Conservation (phyloP, 129 eudicot species). For the Flaveria linearis region DNA sequence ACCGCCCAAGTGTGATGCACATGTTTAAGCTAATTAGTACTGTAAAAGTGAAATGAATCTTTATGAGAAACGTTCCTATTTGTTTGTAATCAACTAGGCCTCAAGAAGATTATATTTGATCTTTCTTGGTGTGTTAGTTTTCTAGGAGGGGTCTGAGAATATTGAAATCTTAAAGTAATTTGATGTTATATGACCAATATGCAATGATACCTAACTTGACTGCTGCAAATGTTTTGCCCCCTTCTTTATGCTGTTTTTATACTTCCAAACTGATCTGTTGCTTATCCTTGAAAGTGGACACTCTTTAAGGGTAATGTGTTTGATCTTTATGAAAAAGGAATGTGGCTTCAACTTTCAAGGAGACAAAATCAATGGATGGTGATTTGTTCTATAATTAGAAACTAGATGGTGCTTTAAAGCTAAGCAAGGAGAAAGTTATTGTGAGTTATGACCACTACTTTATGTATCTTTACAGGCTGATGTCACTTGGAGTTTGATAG, state of each 20-base stretch:
- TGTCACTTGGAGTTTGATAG: conserved; percentile 23
- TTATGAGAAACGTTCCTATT: background rate
- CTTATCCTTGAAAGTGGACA: conserved; percentile 7
- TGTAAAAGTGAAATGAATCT: background rate
- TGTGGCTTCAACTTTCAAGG: background rate
- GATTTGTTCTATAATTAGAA: conserved; percentile 7
- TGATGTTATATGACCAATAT: conserved; percentile 6
- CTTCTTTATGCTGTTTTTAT: background rate
- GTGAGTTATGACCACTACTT: background rate
- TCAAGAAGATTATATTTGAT: background rate
- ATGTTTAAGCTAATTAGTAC: background rate
- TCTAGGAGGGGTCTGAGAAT: background rate
- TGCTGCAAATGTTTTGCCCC: background rate
- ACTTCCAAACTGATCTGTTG: conserved; percentile 15
- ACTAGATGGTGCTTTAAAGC: conserved; percentile 2
- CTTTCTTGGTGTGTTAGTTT: conserved; percentile 8
- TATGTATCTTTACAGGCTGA: conserved; percentile 31
- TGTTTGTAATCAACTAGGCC: background rate
- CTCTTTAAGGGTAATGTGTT: conserved; percentile 11
- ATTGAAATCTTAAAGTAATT: conserved; percentile 5
- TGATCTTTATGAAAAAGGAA: conserved; percentile 7
- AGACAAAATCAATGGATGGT: conserved; percentile 1
- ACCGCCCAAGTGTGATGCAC: background rate
- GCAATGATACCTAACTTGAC: background rate
- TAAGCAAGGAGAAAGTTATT: background rate